These are phyloP conservation scores for Coleophoma crateriformis DNA, from an alignment of 2,329 filamentous ascomycete species.

Conservation along the genomic window DNA sequence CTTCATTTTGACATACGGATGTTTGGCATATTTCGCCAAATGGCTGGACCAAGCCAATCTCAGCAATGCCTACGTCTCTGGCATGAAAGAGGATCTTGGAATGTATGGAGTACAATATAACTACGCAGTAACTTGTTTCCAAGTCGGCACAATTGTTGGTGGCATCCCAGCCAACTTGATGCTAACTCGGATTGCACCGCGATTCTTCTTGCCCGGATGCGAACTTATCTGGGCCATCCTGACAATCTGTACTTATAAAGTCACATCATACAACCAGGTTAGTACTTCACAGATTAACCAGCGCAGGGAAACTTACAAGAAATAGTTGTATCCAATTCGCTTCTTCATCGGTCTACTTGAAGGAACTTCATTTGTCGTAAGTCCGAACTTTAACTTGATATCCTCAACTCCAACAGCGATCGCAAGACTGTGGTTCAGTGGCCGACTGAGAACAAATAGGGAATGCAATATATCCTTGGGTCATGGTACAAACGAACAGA, in stretches of 20 bases:
- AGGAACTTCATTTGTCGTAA: constrained; percentile 38
- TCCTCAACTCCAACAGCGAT: no score
- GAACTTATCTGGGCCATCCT: constrained; percentile 5
- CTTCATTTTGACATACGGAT: constrained; percentile 36
- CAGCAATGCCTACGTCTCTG: constrained; percentile 15
- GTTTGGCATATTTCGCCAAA: constrained; percentile 40
- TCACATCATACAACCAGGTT: constrained; percentile 21
- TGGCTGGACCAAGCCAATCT: constrained; percentile 27
- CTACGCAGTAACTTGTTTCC: constrained; percentile 45
- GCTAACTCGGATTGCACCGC: constrained; percentile 7
- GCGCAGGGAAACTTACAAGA: constrained; percentile 30
- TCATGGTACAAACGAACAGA: constrained; percentile 52
- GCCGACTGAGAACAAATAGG: constrained; percentile 9
- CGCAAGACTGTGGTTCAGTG: no score
- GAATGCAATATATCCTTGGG: constrained; percentile 49
- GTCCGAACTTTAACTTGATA: no score
- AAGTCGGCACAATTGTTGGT: constrained; percentile 18
- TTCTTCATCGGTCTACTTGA: constrained; percentile 47
- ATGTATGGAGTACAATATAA: constrained; percentile 49
- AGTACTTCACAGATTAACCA: constrained; percentile 22
- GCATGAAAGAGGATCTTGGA: constrained; percentile 31
- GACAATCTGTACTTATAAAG: constrained; percentile 13
- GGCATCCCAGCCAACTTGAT: constrained; percentile 2
- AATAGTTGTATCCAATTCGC: constrained; percentile 37
- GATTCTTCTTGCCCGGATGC: constrained; percentile 6